Evolutionary conservation across 768 basidiomycete genomes (phyloP), one percentile per base, ranked within the genome.

Genomic region (Naganishia vishniacii): DNA sequence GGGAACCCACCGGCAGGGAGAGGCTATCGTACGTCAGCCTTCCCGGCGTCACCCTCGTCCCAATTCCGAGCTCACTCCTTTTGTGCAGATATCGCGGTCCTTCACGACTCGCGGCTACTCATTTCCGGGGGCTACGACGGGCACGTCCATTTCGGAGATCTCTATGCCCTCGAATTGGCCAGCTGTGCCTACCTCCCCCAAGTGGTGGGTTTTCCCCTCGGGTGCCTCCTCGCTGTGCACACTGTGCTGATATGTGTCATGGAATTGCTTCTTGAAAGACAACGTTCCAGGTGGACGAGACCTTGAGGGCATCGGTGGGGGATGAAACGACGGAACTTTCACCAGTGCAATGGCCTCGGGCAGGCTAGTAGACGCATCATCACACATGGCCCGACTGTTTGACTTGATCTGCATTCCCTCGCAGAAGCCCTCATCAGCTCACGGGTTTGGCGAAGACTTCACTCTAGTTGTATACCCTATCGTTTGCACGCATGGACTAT

Each of bases 111-210:
- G 64, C 81, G 92, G 3, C 73, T 95, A 3, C 89, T 91, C 77
- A 76, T 93, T 34, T 86, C 92, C 70, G 92, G 93, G 31, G 93
- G 92, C 1, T 83, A 82, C 53, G 85, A 84, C 18, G 81, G 80
- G 1, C 69, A 70, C 16, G 64, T 64, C 4, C 85, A 88, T 3
- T 91, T 84, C 70, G 89, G 91, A 68, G 92, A 94, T 77, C 85
- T 92, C 40, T 83, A 87, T 76, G 82, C 88, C 41, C 80, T 95
- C 47, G 92, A 97, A 72, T 81, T 94, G 34, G 89, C 89, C 4
- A 89, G 87, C 11, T 83, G 86, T 4, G 91, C 89, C 40, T 95
- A 93, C 78, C 79, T 94, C 23, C 90, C 91, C 0, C 91, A 94
- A 75, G 89, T 91, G 11, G 53, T 56, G 2, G 40, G 53, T 56